These are phyloP conservation scores for Aspergillus awamori DNA, from an alignment of 2,329 filamentous ascomycete genomes.

Conservation along the genomic window DNA sequence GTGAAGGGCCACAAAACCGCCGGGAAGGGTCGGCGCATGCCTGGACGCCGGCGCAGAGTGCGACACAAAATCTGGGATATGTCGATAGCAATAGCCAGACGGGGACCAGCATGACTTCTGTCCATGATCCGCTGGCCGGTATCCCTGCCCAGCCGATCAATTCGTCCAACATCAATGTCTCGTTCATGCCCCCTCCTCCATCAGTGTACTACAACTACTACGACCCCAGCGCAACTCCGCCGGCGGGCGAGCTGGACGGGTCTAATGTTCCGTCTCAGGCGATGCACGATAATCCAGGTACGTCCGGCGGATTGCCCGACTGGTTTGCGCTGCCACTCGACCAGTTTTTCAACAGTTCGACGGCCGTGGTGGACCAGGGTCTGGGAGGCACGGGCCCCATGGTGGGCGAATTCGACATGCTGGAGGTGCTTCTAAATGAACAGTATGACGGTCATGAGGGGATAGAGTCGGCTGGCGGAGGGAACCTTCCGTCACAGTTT, in stretches of 20 bases:
- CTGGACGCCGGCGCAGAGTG: constrained; percentile 31
- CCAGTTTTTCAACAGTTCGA: constrained; percentile 57
- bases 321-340: constrained; percentile 66
- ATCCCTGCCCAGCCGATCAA: constrained; percentile 51
- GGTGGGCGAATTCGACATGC: constrained; percentile 57
- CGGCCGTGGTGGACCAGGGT: constrained; percentile 52
- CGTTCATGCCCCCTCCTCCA: constrained; percentile 51
- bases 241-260: constrained; percentile 35
- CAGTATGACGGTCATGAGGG: constrained; percentile 40
- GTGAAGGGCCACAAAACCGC: constrained; percentile 30
- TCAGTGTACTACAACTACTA: constrained; percentile 51
- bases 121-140: constrained; percentile 46
- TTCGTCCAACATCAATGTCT: constrained; percentile 48
- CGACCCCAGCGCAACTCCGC: constrained; percentile 39
- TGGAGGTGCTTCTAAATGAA: constrained; percentile 51
- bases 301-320: constrained; percentile 48
- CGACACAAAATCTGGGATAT: constrained; percentile 27
- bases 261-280: constrained; percentile 35
- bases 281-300: constrained; percentile 31
- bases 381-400: constrained; percentile 65
- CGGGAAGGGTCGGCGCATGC: constrained; percentile 30
- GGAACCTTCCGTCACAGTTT: constrained; percentile 32
- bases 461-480: constrained; percentile 16
- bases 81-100: constrained; percentile 30
- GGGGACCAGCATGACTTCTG: constrained; percentile 28